These are phyloP conservation scores for Kernera saxatilis DNA, from an alignment of 345 rosid species.

Conservation along the genomic window DNA sequence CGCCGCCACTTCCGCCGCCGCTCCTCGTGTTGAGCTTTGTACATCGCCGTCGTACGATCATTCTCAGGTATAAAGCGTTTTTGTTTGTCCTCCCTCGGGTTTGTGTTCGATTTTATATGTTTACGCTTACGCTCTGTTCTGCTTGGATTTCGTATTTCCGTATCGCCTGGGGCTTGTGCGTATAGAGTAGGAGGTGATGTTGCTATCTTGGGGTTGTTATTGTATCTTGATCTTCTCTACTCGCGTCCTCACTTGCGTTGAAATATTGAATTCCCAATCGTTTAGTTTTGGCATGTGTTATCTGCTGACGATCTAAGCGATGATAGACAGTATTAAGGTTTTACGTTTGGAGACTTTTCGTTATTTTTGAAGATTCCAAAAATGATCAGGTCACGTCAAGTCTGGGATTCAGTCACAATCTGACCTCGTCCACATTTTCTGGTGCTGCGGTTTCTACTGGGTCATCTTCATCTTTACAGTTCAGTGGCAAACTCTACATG, in stretches of 20 bases:
- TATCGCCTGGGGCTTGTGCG: background rate
- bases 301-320: background rate
- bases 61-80: slow-evolving; percentile 39
- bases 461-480: slow-evolving; percentile 51
- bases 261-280: background rate
- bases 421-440: slow-evolving; percentile 36
- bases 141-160: background rate
- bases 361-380: background rate
- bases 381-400: slow-evolving; percentile 36
- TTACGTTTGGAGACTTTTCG: background rate
- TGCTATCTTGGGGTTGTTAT: background rate
- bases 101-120: background rate
- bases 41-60: slow-evolving; percentile 35
- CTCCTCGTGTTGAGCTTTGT: slow-evolving; percentile 33
- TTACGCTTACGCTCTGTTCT: background rate
- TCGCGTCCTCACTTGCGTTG: background rate
- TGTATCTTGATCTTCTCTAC: background rate
- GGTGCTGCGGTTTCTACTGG: slow-evolving; percentile 41
- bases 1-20: slow-evolving; percentile 34
- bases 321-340: background rate
- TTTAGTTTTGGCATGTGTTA: background rate
- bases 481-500: slow-evolving; percentile 36
- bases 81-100: background rate
- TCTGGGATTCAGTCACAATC: slow-evolving; percentile 34
- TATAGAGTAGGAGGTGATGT: background rate